phyloP scores from a whole-genome alignment of 192 early-diverging fungal genomes.

The Chytriomyces sp. region DNA sequence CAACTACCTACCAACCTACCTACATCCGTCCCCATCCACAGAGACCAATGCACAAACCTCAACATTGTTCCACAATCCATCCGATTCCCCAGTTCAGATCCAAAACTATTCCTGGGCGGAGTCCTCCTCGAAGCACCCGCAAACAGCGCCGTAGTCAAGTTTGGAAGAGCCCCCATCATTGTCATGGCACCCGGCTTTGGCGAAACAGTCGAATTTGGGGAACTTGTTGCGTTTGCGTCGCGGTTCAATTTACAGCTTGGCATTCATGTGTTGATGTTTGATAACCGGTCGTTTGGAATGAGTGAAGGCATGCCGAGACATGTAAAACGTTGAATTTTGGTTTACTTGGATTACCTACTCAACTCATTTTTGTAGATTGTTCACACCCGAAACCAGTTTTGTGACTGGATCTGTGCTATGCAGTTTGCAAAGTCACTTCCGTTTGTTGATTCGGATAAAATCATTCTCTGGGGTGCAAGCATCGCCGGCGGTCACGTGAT shows the following conservation, averaged over 20 bases:
- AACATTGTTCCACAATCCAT: neutral
- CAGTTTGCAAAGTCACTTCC: neutral
- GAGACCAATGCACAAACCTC: neutral
- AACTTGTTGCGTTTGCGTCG: neutral
- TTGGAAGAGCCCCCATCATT: neutral
- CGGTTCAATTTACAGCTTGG: slow-evolving; percentile 7
- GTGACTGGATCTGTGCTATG: neutral
- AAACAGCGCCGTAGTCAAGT: neutral
- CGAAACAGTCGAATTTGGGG: slow-evolving; percentile 1
- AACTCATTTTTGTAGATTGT: neutral
- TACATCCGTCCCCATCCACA: no score
- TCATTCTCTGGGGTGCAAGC: slow-evolving; percentile 1
- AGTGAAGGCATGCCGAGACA: neutral
- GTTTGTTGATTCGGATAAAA: neutral
- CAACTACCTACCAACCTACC: neutral
- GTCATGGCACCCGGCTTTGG: slow-evolving; percentile 1
- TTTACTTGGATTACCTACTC: neutral
- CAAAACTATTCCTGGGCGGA: neutral
- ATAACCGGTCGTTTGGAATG: slow-evolving; percentile 12
- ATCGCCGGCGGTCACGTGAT: neutral
- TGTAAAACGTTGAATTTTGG: neutral
- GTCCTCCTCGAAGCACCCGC: neutral
- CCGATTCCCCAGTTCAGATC: neutral
- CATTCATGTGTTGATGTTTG: slow-evolving; percentile 2
- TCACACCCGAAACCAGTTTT: neutral